A percentile compares a stretch with the other conserved stretches of the same genome.
Conservation (phyloP, 345 rosid genomes). For the Eucalyptus sp. region DNA sequence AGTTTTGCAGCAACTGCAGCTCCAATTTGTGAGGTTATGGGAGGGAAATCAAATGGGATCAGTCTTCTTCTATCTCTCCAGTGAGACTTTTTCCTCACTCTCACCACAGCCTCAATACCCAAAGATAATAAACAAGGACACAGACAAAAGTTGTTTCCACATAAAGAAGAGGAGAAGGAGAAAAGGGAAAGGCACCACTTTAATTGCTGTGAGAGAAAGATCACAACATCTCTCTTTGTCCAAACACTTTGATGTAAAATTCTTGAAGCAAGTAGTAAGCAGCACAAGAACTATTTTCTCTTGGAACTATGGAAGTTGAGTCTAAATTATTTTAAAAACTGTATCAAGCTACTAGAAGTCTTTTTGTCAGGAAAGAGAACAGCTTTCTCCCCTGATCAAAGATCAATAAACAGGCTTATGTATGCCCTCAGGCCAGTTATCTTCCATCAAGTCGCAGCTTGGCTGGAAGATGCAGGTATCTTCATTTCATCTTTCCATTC, state of each 20-base stretch:
- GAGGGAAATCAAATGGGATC: not conserved
- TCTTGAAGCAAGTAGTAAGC: not conserved
- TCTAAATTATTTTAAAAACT: not conserved
- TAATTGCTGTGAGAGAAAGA: not conserved
- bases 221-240: not conserved
- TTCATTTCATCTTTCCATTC: not conserved
- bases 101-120: not conserved
- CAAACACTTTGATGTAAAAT: not conserved
- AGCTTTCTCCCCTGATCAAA: not conserved
- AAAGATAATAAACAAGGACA: not conserved
- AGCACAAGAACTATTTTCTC: not conserved
- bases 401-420: not conserved
- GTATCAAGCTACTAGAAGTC: not conserved
- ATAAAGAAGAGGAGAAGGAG: not conserved
- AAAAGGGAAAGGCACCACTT: not conserved
- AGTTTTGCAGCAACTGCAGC: not conserved
- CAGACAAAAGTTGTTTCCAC: not conserved
- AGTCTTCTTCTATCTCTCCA: not conserved
- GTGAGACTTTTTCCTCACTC: not conserved
- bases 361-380: not conserved
- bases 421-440: not conserved
- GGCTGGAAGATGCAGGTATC: not conserved
- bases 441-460: not conserved
- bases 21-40: not conserved
- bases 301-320: not conserved